Conservation (phyloP, 805 yeast species). For the Hanseniaspora singularis region DNA sequence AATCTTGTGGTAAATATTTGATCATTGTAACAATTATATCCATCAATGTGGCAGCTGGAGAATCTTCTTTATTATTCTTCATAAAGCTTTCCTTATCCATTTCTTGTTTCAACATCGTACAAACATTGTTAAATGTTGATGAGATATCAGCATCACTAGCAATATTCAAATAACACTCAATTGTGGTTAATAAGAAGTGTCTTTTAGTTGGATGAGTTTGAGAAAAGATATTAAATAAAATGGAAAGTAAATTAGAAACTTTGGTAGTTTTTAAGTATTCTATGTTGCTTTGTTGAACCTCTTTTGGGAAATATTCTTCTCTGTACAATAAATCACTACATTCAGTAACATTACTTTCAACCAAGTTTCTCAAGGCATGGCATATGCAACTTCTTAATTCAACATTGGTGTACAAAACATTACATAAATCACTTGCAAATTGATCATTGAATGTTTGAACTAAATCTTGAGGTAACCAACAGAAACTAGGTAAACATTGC, state of each 20-base stretch:
- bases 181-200: slow-evolving; percentile 73
- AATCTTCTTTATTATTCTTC: slow-evolving; percentile 31
- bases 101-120: slow-evolving; percentile 62
- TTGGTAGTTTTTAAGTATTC: slow-evolving; percentile 46
- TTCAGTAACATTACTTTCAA: slow-evolving; percentile 46
- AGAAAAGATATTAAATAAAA: slow-evolving; percentile 83
- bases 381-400: slow-evolving; percentile 73
- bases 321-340: slow-evolving; percentile 36
- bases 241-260: slow-evolving; percentile 69
- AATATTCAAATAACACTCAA: slow-evolving; percentile 65
- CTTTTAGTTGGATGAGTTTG: slow-evolving; percentile 77
- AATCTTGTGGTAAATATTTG: slow-evolving; percentile 60
- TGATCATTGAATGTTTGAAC: slow-evolving; percentile 50
- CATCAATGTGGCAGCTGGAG: slow-evolving; percentile 72
- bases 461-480: slow-evolving; percentile 75
- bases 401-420: slow-evolving; percentile 58
- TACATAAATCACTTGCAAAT: slow-evolving; percentile 69
- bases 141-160: slow-evolving; percentile 55
- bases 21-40: slow-evolving; percentile 82
- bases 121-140: slow-evolving; percentile 73
- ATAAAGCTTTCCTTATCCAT: slow-evolving; percentile 45
- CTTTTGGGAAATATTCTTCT: slow-evolving; percentile 46
- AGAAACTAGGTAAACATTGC: slow-evolving; percentile 81
- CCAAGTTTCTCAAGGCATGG: slow-evolving; percentile 63
- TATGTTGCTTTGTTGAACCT: slow-evolving; percentile 44